Evolutionary conservation across 1,284 basidiomycete species (phyloP).

Genomic region (Uromyces viciae-fabae): DNA sequence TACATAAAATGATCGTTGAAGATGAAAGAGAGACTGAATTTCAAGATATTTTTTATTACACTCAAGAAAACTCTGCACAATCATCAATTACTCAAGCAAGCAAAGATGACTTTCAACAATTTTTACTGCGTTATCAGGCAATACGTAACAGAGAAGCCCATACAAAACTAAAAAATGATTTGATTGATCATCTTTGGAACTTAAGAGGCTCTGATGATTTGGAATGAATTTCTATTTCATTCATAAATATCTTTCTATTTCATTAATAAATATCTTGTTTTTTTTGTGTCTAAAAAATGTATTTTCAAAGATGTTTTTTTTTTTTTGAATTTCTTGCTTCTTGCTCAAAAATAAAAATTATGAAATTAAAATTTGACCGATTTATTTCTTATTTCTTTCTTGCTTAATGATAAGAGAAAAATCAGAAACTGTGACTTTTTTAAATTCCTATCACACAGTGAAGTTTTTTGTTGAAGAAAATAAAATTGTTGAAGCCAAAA

Average conservation of each 20-base stretch:
- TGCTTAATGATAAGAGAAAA: too few species aligned
- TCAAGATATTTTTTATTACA: background rate
- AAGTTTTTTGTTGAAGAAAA: too few species aligned
- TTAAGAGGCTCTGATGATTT: conserved; percentile 95
- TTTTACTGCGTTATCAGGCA: conserved; percentile 60
- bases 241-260: background rate
- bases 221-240: too few species aligned
- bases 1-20: conserved; percentile 17
- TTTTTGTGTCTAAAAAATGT: conserved; percentile 4
- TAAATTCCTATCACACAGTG: too few species aligned
- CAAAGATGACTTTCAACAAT: background rate
- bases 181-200: conserved; percentile 91
- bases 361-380: too few species aligned
- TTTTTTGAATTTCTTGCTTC: conserved; percentile 34
- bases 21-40: background rate
- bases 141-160: conserved; percentile 74
- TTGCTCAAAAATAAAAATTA: too few species aligned
- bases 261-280: conserved; percentile 25
- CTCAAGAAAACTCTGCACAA: background rate
- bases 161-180: conserved; percentile 73
- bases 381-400: too few species aligned
- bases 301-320: background rate
- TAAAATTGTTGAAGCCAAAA: too few species aligned
- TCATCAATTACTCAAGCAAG: background rate
- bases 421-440: too few species aligned